Base-by-base conservation (phyloP, 2,329 filamentous ascomycete species). In the Metarhizium anisopliae region DNA sequence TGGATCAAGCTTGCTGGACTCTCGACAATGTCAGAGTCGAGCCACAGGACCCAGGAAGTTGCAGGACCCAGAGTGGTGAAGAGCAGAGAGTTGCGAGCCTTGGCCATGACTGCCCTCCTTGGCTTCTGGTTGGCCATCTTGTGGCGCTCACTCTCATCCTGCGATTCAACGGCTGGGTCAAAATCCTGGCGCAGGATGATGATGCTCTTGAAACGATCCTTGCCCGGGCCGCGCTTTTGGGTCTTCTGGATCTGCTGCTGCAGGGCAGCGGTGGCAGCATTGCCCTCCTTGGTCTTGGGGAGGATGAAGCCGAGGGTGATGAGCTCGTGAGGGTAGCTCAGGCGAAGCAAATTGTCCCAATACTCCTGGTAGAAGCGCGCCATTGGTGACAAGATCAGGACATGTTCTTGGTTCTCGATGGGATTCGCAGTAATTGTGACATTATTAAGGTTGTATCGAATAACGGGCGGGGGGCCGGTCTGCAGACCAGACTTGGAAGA, bases 261-360 rank as follows among this genome's bases (percentile, higher is more conserved):
- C 54, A 99, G 77, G 43, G 87, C 85, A 6, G 84, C 76, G 16
- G 91, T 94, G 2, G 94, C 94, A 32, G 85, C 78, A 70, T 97
- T 95, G 57, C 94, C 94, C 63, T 96, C 92, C 67, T 87, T 88
- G 51, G 86, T 95, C 75, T 95, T 95, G 53, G 94, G 94, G 32
- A 96, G 85, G 67, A 99, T 97, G 75, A 97, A 99, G 43, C 90
- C 94, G 32, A 99, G 79, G 1, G 90, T 95, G 67, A 99, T 95
- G 60, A 97, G 83, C 58, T 96, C 89, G 74, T 96, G 94, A 3
- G 94, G 94, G 70, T 97, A 99, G 65, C 74, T 81, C 55, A 99
- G 80, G 68, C 83, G 83, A 62, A 92, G 70, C 32, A 99, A 78
- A 66, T 97, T 99, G 70, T 95, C 87, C 93, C 94, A 99, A 77